Percentiles rank a stretch among this genome's conserved stretches.
Conservation (phyloP, 352 stramenopile species). For the Phytopythium mirpurense region DNA sequence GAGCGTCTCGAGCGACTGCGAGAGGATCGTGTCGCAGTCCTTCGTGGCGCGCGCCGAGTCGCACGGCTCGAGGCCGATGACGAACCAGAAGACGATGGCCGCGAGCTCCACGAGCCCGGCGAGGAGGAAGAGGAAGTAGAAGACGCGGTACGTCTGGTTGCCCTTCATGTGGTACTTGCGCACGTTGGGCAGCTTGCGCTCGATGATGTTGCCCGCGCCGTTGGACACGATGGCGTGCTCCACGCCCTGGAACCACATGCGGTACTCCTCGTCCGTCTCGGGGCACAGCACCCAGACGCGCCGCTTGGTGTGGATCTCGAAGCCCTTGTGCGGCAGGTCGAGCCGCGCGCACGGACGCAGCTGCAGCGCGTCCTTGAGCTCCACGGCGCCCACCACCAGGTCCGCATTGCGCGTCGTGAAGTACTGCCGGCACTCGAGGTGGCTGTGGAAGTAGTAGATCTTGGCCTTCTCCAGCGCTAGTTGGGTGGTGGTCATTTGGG, state of each 20-base stretch:
- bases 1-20: constrained; percentile 48
- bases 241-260: constrained; percentile 84
- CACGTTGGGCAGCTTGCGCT: constrained; percentile 83
- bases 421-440: constrained; percentile 83
- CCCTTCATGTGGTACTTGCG: constrained; percentile 89
- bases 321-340: constrained; percentile 77
- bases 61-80: constrained; percentile 73
- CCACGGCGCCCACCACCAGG: constrained; percentile 71
- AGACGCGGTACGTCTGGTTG: constrained; percentile 69
- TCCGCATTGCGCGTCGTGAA: constrained; percentile 83
- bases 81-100: constrained; percentile 76
- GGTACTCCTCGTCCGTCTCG: constrained; percentile 82
- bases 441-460: constrained; percentile 88
- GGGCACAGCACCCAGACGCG: constrained; percentile 84
- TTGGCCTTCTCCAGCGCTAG: constrained; percentile 75
- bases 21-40: constrained; percentile 58
- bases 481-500: too few species aligned
- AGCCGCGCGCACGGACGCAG: constrained; percentile 70
- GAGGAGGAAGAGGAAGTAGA: constrained; percentile 80
- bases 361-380: constrained; percentile 85
- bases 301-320: constrained; percentile 81
- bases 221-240: constrained; percentile 71
- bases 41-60: constrained; percentile 43
- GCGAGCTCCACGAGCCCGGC: constrained; percentile 63
- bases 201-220: constrained; percentile 79